These are phyloP conservation scores for Aspergillus chevalieri DNA, from an alignment of 2,329 filamentous ascomycete species.

Conservation along the genomic window DNA sequence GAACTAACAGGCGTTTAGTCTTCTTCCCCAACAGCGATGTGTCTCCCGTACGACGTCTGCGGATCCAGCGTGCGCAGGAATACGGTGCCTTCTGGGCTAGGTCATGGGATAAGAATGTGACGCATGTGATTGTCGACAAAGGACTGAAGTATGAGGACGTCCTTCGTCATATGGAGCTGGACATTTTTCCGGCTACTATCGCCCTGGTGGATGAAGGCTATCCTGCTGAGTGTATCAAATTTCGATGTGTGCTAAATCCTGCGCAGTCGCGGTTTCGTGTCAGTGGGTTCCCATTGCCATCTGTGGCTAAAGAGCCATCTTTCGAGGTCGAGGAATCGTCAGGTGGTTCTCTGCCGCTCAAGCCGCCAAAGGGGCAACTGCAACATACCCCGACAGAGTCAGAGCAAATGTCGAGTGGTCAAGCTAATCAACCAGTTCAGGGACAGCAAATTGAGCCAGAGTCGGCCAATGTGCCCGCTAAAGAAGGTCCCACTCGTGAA, in stretches of 20 bases:
- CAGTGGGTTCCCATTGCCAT: slow-evolving; percentile 13
- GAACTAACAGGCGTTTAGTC: slow-evolving; percentile 30
- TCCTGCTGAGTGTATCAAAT: slow-evolving; percentile 61
- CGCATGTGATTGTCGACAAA: slow-evolving; percentile 75
- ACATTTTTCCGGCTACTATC: slow-evolving; percentile 39
- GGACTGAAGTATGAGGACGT: slow-evolving; percentile 59
- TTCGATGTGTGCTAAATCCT: slow-evolving; percentile 53
- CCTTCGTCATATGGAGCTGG: slow-evolving; percentile 48
- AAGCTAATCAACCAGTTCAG: background rate
- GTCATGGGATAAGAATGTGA: slow-evolving; percentile 53
- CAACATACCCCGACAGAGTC: slow-evolving; percentile 11
- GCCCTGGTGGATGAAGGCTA: slow-evolving; percentile 64
- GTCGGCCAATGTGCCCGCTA: background rate
- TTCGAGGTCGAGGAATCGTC: slow-evolving; percentile 4
- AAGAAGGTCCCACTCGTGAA: slow-evolving; percentile 9
- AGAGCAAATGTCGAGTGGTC: slow-evolving; percentile 7
- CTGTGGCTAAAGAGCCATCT: slow-evolving; percentile 8
- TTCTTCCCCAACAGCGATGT: slow-evolving; percentile 79
- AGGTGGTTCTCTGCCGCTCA: slow-evolving; percentile 22
- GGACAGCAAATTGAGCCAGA: background rate
- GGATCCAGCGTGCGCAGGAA: slow-evolving; percentile 68
- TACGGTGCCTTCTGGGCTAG: slow-evolving; percentile 69
- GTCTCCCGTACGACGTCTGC: slow-evolving; percentile 58
- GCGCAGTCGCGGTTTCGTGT: slow-evolving; percentile 48
- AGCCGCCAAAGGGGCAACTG: slow-evolving; percentile 17